Evolutionary conservation across 2,329 filamentous ascomycete species (phyloP), one percentile per base, ranked within the genome.

Genomic region (Ophiostoma sp.): DNA sequence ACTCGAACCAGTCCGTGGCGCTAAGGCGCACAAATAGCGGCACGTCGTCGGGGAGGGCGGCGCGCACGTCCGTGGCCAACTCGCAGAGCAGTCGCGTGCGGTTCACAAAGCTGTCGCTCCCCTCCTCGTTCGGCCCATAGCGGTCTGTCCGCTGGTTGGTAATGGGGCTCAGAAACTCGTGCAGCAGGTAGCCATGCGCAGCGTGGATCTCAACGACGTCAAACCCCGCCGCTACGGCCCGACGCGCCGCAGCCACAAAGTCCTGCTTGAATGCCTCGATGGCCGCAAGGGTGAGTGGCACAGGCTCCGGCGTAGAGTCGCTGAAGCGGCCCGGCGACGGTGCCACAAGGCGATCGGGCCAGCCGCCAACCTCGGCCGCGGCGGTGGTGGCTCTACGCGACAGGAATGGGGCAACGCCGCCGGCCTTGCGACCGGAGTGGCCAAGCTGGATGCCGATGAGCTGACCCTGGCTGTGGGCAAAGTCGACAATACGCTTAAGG

Each of bases 401-500:
- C 18, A 69, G 38, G 89, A 89, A 94, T 0, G 86, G 85, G 0
- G 87, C 81, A 27, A 86, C 74, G 1, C 81, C 85, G 76, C 81
- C 85, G 1, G 84, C 87, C 77, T 90, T 90, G 68, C 88, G 81
- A 1, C 93, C 93, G 0, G 92, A 92, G 74, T 97, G 93, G 1
- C 81, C 91, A 4, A 96, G 82, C 79, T 97, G 93, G 70, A 96
- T 88, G 66, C 85, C 92, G 66, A 91, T 87, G 72, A 89, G 87
- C 74, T 92, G 88, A 75, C 83, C 84, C 78, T 96, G 93, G 40
- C 85, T 87, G 80, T 96, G 92, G 2, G 89, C 86, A 71, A 92
- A 96, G 71, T 96, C 90, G 47, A 88, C 85, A 63, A 94, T 84
- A 69, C 85, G 84, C 75, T 83, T 85, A 69, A 96, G 79, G 0